Percentiles rank a stretch among this genome's conserved stretches.
Evolutionary conservation across 1,284 basidiomycete species (phyloP).

Genomic region (Leccinum solheimii): DNA sequence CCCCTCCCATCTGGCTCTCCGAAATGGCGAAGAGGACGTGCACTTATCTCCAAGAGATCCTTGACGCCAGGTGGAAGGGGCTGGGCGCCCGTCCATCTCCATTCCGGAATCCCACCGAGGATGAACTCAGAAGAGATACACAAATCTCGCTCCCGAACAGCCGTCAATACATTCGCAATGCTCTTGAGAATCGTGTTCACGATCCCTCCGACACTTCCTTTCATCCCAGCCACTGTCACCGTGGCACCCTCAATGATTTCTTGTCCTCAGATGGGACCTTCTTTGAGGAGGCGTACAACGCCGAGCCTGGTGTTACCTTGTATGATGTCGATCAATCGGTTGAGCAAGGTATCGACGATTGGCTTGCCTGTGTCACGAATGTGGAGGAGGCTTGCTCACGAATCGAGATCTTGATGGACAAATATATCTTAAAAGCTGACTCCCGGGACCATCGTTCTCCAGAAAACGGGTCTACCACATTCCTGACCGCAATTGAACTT

Average conservation of each 20-base stretch:
- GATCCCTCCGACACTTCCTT: constrained; percentile 9
- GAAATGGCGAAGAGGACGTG: constrained; percentile 11
- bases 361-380: constrained; percentile 7
- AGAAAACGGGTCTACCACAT: no score
- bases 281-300: constrained; percentile 16
- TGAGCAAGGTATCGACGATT: constrained; percentile 30
- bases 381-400: neutral
- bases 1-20: constrained; percentile 22
- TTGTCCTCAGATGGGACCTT: constrained; percentile 16
- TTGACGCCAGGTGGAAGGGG: constrained; percentile 15
- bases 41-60: neutral
- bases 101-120: neutral
- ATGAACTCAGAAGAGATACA: neutral
- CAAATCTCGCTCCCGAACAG: constrained; percentile 28
- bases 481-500: no score
- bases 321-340: constrained; percentile 39
- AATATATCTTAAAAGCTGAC: neutral
- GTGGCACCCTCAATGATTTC: constrained; percentile 26
- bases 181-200: constrained; percentile 7
- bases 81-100: constrained; percentile 26
- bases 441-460: no score
- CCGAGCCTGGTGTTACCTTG: constrained; percentile 25
- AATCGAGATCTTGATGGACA: neutral
- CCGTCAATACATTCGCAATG: constrained; percentile 25
- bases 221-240: constrained; percentile 7